Evolutionary conservation across 306 rosid species (phyloP), one percentile per base, ranked within the genome.

Genomic region (Arachis stenosperma): DNA sequence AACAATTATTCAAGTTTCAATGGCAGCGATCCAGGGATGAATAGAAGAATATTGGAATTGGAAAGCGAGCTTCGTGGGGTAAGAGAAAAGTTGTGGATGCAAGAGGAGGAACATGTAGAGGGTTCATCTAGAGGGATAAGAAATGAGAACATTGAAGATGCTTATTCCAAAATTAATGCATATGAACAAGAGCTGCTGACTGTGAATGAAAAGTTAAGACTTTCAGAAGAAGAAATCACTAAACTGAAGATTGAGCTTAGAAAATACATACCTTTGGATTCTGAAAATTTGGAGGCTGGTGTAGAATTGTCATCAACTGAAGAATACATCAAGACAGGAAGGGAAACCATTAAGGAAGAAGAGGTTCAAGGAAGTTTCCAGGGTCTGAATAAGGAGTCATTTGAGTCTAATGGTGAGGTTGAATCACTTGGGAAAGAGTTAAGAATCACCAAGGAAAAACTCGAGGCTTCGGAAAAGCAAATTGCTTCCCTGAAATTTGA

Each of bases 11-110:
- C 91, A 1, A 78, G 67, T 64, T 65, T 82, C 71, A 86, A 75
- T 65, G 86, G 87, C 46, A 75, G 80, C 62, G 93, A 88, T 69
- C 85, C 77, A 8, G 89, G 76, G 66, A 66, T 80, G 46, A 87
- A 75, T 65, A 88, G 89, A 82, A 94, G 80, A 84, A 86, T 86
- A 62, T 44, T 82, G 36, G 97, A 91, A 14, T 79, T 91, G 90
- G 99, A 94, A 81, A 83, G 79, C 53, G 97, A 93, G 84, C 92
- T 89, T 8, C 96, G 95, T 6, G 93, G 81, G 75, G 81, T 81
- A 73, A 91, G 84, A 77, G 97, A 87, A 75, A 91, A 84, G 83
- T 81, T 90, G 44, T 89, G 79, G 83, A 69, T 79, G 73, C 93
- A 77, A 52, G 88, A 83, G 76, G 96, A 84, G 54, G 96, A 85